These are phyloP conservation scores for Lichina pygmaea DNA, from an alignment of 495 filamentous ascomycete genomes.

Conservation along the genomic window DNA sequence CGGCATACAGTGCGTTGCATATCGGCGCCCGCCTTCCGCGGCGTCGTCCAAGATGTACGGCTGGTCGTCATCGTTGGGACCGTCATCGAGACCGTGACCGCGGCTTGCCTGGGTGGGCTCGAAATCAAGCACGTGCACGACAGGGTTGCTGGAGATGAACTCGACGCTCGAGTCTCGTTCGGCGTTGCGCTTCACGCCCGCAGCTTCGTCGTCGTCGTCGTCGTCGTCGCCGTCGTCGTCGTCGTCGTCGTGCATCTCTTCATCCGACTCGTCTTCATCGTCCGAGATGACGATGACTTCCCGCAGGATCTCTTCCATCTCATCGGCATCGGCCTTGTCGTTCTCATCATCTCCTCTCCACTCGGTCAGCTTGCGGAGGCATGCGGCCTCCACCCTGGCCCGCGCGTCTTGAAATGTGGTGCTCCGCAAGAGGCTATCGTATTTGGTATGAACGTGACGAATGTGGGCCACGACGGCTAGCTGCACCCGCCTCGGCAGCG, in stretches of 20 bases:
- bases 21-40: neutral
- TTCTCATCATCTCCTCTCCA: constrained; percentile 76
- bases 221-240: constrained; percentile 3
- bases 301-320: constrained; percentile 48
- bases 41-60: neutral
- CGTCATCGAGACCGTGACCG: neutral
- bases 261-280: constrained; percentile 38
- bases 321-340: constrained; percentile 26
- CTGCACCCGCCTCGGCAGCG: constrained; percentile 48
- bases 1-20: neutral
- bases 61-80: neutral
- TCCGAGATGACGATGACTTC: constrained; percentile 66
- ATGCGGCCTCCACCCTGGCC: constrained; percentile 37
- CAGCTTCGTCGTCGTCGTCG: neutral
- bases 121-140: neutral
- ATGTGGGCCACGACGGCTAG: constrained; percentile 71
- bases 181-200: neutral
- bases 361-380: constrained; percentile 45
- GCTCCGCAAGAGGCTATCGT: constrained; percentile 47
- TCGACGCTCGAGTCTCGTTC: constrained; percentile 2
- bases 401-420: constrained; percentile 42
- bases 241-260: constrained; percentile 13
- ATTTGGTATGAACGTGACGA: constrained; percentile 62
- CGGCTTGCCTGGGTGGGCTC: neutral
- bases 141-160: constrained; percentile 1